Base-by-base conservation (phyloP, 1,284 basidiomycete genomes). In the Ganoderma sinense region DNA sequence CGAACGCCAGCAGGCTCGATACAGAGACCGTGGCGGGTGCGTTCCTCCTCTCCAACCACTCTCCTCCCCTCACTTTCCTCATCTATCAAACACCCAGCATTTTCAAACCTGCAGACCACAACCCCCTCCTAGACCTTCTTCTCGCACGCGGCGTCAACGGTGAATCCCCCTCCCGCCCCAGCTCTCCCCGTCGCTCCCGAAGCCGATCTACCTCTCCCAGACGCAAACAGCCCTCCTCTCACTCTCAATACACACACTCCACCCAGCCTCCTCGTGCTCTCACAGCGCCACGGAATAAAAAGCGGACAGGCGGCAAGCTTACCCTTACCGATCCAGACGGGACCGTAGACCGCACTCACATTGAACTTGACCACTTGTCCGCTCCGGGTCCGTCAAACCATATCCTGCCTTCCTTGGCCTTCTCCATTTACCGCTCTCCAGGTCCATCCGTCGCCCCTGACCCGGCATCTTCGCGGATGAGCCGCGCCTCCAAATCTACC, bases 11-110 rank as follows among this genome's bases (percentile, higher is more conserved):
- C 87, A 90, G 73, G 82, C 88, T 51, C 83, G 89, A 39, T 88
- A 89, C 75, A 84, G 90, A 59, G 87, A 90, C 78, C 85, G 89
- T 64, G 89, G 89, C 71, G 89, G 89, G 89, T 90, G 53, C 71
- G 87, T 82, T 33, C 61, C 41, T 33, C 26, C n/a, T 56, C 55
- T 48, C 51, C n/a, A 8, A 20, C 51, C 14, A 31, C 20, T 18
- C 53, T 45, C 53, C 48, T 53, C 5, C 48, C 16, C 29, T 18
- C 20, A 18, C 31, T 10, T 20, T 20, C 55, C 45, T 51, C 39
- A n/a, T 40, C 23, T 20, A 33, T 6, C 60, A 6, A 31, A 14
- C 23, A 26, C 29, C 23, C 64, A 85, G 84, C 8, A 81, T 77
- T 13, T 85, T 85, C 74, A 76, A 82, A 40, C 84, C 85, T 4